These are phyloP conservation scores for Phenoliferia sp. DNA, from an alignment of 1,284 basidiomycete species.

Conservation along the genomic window DNA sequence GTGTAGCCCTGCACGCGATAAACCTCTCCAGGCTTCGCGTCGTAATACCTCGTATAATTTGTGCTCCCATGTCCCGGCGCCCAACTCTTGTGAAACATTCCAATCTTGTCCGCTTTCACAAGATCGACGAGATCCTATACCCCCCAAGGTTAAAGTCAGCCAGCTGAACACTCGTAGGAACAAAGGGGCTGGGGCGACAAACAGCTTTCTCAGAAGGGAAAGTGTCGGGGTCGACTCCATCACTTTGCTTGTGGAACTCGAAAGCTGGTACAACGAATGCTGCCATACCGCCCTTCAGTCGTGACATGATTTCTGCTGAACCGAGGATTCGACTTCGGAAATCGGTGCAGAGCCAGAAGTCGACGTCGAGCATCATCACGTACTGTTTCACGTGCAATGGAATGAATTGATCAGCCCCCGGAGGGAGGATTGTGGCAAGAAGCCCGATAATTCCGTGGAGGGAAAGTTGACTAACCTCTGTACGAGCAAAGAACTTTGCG, in stretches of 20 bases:
- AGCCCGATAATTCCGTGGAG: too few relatives aligned
- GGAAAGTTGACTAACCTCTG: conserved; percentile 47
- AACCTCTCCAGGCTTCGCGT: conserved; percentile 57
- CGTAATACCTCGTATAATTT: conserved; percentile 65
- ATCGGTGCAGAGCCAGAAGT: conserved; percentile 75
- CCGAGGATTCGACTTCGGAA: conserved; percentile 57
- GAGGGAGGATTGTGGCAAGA: neutral
- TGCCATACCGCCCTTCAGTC: conserved; percentile 53
- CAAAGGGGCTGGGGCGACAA: conserved; percentile 20
- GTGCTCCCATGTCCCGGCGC: conserved; percentile 70
- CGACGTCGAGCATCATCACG: conserved; percentile 82
- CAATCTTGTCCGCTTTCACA: conserved; percentile 53
- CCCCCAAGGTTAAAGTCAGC: neutral
- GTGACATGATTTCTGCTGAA: conserved; percentile 40
- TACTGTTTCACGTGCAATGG: conserved; percentile 40
- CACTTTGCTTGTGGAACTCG: conserved; percentile 60
- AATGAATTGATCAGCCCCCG: neutral
- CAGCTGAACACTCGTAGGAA: neutral
- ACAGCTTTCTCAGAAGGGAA: conserved; percentile 67
- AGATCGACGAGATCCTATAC: conserved; percentile 55
- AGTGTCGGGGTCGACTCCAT: conserved; percentile 53
- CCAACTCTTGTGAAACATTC: conserved; percentile 73
- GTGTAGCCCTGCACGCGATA: conserved; percentile 71
- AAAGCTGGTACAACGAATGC: conserved; percentile 75
- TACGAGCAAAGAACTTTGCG: conserved; percentile 70